A percentile compares a stretch with the other conserved stretches of the same genome.
Evolutionary conservation across 352 stramenopile genomes (phyloP).

Genomic region (Phytopythium kandeliae): DNA sequence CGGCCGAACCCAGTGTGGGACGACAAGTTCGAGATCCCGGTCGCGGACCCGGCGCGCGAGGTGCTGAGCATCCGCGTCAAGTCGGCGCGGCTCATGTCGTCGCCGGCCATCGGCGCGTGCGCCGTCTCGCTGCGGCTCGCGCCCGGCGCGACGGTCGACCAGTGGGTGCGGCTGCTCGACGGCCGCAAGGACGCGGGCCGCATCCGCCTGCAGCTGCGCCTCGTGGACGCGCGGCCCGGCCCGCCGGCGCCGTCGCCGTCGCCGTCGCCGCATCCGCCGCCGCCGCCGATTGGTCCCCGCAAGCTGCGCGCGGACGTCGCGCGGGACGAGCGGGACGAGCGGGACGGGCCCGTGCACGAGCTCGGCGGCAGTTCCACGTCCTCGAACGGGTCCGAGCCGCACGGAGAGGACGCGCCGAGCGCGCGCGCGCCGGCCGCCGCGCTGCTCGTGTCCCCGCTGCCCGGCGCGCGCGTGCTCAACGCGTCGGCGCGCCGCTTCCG

Average conservation of each 20-base stretch:
- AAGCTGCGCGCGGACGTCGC: no score
- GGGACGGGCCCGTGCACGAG: constrained; percentile 3
- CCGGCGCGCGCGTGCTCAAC: background rate
- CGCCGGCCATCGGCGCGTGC: constrained; percentile 43
- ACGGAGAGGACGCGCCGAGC: constrained; percentile 19
- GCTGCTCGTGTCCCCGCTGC: constrained; percentile 13
- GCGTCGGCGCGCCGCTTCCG: background rate
- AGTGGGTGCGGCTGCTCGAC: constrained; percentile 47
- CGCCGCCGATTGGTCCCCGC: no score
- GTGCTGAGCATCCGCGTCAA: constrained; percentile 72
- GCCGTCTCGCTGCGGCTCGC: constrained; percentile 42
- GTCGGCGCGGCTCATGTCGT: constrained; percentile 61
- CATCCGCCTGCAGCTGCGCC: constrained; percentile 59
- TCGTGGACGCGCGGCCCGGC: constrained; percentile 13
- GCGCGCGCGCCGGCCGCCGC: constrained; percentile 7
- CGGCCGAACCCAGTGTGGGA: constrained; percentile 57
- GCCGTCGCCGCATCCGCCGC: no score
- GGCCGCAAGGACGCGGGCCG: constrained; percentile 52
- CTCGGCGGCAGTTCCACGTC: constrained; percentile 31
- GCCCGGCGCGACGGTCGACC: constrained; percentile 36
- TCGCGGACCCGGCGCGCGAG: constrained; percentile 35
- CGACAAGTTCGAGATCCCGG: constrained; percentile 70
- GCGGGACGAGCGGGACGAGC: background rate
- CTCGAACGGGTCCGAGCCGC: constrained; percentile 37
- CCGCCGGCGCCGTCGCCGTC: no score